A percentile compares a stretch with the other conserved stretches of the same genome.
These are phyloP conservation scores for Sphagnum contortum DNA, from an alignment of 225 moss, liverwort and hornwort species.

Conservation along the genomic window DNA sequence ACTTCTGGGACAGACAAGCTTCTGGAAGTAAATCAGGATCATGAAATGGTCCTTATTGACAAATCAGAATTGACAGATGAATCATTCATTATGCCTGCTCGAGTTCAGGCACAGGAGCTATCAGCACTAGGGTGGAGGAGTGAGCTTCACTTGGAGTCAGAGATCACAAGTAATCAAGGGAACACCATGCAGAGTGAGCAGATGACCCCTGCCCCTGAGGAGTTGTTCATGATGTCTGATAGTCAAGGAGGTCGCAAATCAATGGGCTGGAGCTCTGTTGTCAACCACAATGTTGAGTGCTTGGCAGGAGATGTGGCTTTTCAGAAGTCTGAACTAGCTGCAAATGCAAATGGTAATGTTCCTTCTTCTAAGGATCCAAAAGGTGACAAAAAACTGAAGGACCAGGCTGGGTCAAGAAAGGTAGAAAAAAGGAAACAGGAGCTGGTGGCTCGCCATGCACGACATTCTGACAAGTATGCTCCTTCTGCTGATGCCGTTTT, in stretches of 20 bases:
- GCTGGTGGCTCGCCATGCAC: background rate
- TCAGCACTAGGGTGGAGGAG: conserved; percentile 12
- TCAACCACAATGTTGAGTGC: conserved; percentile 59
- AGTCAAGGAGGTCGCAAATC: conserved; percentile 58
- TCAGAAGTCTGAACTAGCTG: conserved; percentile 23
- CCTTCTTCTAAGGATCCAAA: background rate
- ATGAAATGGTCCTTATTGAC: conserved; percentile 1
- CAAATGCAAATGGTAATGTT: background rate
- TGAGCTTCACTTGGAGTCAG: conserved; percentile 45
- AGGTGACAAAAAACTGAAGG: background rate
- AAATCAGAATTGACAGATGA: conserved; percentile 5
- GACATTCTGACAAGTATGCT: background rate
- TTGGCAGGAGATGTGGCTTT: conserved; percentile 38
- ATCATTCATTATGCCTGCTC: conserved; percentile 6
- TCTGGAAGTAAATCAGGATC: conserved; percentile 3
- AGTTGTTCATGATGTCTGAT: conserved; percentile 48
- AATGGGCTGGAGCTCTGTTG: conserved; percentile 63
- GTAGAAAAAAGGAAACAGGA: background rate
- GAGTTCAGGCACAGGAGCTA: conserved; percentile 3
- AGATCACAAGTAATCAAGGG: conserved; percentile 16
- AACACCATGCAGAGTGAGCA: conserved; percentile 3
- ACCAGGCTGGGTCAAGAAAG: background rate
- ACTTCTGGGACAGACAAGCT: background rate
- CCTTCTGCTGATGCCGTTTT: no score
- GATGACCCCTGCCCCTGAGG: conserved; percentile 16